Evolutionary conservation across 805 yeast species (phyloP).

Genomic region (Ogataea nitratoaversa): DNA sequence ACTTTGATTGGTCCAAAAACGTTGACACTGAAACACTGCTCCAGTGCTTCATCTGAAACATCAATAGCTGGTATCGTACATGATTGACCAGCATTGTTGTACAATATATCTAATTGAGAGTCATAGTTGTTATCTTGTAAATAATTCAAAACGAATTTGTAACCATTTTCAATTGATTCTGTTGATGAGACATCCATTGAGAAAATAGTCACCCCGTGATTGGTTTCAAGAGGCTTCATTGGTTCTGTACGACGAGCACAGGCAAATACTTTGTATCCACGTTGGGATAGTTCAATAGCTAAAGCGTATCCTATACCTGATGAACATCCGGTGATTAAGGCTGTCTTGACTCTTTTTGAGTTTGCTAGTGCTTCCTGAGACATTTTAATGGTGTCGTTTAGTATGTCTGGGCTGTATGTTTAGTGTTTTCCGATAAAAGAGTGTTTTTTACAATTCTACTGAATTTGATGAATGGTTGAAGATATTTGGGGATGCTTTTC

Average conservation of each 20-base stretch:
- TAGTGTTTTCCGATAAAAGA: no score
- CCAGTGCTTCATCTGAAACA: constrained; percentile 50
- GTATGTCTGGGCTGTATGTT: no score
- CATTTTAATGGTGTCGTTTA: not conserved
- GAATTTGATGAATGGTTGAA: no score
- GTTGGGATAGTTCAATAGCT: constrained; percentile 37
- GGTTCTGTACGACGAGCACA: constrained; percentile 66
- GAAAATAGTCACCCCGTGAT: constrained; percentile 39
- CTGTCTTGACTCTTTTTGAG: constrained; percentile 24
- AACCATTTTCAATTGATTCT: constrained; percentile 43
- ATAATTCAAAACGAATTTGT: constrained; percentile 33
- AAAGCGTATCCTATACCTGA: constrained; percentile 52
- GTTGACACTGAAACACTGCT: constrained; percentile 57
- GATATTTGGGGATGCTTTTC: no score
- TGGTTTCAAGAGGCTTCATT: constrained; percentile 45
- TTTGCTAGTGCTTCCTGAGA: no score
- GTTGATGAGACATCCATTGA: constrained; percentile 54
- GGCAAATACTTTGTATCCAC: constrained; percentile 56
- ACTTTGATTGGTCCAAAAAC: constrained; percentile 66
- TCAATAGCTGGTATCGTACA: constrained; percentile 71
- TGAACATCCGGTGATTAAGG: constrained; percentile 54
- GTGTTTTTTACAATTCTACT: no score
- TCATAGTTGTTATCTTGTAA: constrained; percentile 3
- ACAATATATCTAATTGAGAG: constrained; percentile 53
- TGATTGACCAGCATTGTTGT: constrained; percentile 60